Evolutionary conservation across 176 grass and related monocot species (phyloP).

Genomic region (Saccharum spontaneum): DNA sequence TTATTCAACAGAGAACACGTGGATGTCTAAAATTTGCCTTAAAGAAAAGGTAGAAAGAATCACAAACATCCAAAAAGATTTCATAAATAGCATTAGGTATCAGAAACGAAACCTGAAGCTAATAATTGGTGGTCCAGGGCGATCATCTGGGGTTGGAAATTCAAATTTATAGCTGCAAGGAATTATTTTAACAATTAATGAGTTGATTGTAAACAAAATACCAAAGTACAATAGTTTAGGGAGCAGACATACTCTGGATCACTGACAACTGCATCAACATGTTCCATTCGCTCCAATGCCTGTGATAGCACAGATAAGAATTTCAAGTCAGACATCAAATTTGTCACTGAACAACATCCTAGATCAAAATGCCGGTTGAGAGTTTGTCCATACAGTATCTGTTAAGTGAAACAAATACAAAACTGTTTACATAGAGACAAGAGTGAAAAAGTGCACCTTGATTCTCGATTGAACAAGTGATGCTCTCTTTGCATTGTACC

Average conservation of each 20-base stretch:
- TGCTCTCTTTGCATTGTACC: slow-evolving; percentile 93
- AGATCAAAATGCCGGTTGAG: not conserved
- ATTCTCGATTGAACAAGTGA: slow-evolving; percentile 99
- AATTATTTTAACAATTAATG: slow-evolving; percentile 24
- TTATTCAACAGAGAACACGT: slow-evolving; percentile 3
- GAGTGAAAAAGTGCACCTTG: slow-evolving; percentile 57
- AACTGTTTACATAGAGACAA: not conserved
- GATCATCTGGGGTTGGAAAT: slow-evolving; percentile 93
- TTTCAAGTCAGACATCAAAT: slow-evolving; percentile 20
- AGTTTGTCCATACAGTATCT: not conserved
- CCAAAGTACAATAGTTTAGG: slow-evolving; percentile 29
- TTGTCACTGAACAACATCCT: not conserved
- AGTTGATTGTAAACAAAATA: slow-evolving; percentile 32
- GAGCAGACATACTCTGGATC: slow-evolving; percentile 81
- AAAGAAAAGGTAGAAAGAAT: slow-evolving; percentile 8
- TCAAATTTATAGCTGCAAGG: slow-evolving; percentile 96
- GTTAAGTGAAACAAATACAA: not conserved
- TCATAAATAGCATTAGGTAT: slow-evolving; percentile 17
- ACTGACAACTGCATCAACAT: slow-evolving; percentile 87
- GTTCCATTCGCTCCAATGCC: slow-evolving; percentile 92
- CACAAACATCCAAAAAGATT: slow-evolving; percentile 24
- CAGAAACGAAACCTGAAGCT: slow-evolving; percentile 83
- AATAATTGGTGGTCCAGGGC: slow-evolving; percentile 90
- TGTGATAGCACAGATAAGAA: slow-evolving; percentile 25
- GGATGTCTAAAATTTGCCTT: not conserved